Evolutionary conservation across 768 basidiomycete species (phyloP).

Genomic region (Lactarius psammicola): DNA sequence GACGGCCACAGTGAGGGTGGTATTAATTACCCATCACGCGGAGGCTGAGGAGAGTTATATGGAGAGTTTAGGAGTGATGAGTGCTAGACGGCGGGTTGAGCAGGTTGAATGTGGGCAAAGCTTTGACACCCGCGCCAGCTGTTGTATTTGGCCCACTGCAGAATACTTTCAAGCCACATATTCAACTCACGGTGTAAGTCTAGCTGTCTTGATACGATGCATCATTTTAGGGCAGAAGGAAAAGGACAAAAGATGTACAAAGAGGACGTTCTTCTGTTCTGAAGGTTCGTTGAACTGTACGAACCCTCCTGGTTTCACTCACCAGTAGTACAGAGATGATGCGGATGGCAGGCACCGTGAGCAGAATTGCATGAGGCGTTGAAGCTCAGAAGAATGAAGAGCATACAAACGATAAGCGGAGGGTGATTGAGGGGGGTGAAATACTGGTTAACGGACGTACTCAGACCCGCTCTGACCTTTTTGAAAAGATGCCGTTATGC

Average conservation of each 20-base stretch:
- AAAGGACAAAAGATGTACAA: conserved; percentile 52
- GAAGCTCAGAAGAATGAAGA: too few species aligned
- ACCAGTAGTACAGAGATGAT: too few species aligned
- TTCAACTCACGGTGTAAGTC: conserved; percentile 66
- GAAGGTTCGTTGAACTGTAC: conserved; percentile 47
- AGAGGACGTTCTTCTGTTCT: conserved; percentile 74
- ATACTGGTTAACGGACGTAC: background rate
- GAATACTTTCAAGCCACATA: conserved; percentile 71
- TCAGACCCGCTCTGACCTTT: background rate
- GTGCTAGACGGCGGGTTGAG: conserved; percentile 81
- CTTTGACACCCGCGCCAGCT: conserved; percentile 84
- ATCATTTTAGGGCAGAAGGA: background rate
- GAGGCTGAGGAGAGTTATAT: conserved; percentile 73
- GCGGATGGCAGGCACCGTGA: too few species aligned
- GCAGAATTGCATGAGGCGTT: too few species aligned
- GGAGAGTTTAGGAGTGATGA: conserved; percentile 70
- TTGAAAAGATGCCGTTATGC: too few species aligned
- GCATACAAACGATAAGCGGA: too few species aligned
- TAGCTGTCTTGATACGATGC: conserved; percentile 36
- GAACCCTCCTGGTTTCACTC: too few species aligned
- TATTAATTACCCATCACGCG: conserved; percentile 62
- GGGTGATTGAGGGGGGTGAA: background rate
- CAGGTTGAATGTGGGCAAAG: conserved; percentile 76
- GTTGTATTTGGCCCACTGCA: conserved; percentile 52
- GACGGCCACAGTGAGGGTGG: conserved; percentile 70